These are phyloP conservation scores for Podaxis sp. DNA, from an alignment of 768 basidiomycete genomes.

Conservation along the genomic window DNA sequence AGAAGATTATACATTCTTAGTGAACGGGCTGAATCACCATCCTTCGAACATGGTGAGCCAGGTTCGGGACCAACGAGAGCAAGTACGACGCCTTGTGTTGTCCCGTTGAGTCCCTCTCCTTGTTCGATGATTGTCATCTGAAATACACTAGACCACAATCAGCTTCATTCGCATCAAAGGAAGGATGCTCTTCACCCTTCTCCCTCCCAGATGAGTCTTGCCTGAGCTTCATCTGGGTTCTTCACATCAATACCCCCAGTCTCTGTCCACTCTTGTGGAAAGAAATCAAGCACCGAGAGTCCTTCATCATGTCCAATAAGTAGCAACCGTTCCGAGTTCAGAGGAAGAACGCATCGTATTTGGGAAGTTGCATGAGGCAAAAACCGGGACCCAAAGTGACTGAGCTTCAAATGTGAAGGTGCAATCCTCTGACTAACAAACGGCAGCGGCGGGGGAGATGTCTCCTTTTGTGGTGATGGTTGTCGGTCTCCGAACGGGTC, in stretches of 20 bases:
- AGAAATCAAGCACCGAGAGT: conserved; percentile 81
- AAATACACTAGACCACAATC: conserved; percentile 50
- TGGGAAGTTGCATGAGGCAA: conserved; percentile 75
- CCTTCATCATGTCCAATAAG: conserved; percentile 81
- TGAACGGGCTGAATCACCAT: conserved; percentile 54
- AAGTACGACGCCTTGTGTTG: conserved; percentile 73
- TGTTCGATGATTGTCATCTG: conserved; percentile 78
- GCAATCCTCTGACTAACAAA: conserved; percentile 49
- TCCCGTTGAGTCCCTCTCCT: conserved; percentile 49
- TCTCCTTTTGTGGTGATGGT: conserved; percentile 21
- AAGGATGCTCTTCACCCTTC: conserved; percentile 55
- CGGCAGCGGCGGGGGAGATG: conserved; percentile 39
- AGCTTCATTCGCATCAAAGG: neutral
- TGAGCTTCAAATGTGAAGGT: conserved; percentile 67
- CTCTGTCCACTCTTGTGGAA: conserved; percentile 69
- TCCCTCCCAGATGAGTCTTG: conserved; percentile 70
- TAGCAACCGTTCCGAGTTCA: conserved; percentile 63
- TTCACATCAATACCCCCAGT: conserved; percentile 46
- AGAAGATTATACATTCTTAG: conserved; percentile 82
- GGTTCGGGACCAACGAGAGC: conserved; percentile 68
- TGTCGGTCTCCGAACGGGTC: conserved; percentile 26
- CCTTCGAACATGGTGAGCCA: conserved; percentile 35
- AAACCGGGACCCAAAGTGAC: conserved; percentile 84
- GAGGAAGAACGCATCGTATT: conserved; percentile 74
- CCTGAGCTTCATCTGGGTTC: conserved; percentile 72